These are phyloP conservation scores for Fallopia convolvulus DNA, from an alignment of 148 eudicot genomes.

Conservation along the genomic window DNA sequence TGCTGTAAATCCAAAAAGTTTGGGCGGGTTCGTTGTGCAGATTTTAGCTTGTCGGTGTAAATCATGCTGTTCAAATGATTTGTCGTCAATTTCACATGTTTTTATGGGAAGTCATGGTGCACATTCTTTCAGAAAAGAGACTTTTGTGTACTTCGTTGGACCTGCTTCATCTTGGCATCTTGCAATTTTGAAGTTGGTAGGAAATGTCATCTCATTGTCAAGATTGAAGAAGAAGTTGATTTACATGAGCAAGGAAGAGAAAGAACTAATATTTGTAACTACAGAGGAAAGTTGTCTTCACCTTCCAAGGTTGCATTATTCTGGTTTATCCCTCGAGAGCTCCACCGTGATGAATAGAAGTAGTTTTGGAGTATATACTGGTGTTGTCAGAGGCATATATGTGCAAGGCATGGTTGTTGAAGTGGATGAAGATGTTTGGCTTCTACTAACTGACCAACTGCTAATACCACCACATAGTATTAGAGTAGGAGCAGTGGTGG, in stretches of 20 bases:
- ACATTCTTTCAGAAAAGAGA: constrained; percentile 29
- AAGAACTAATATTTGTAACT: constrained; percentile 56
- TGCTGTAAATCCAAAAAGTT: constrained; percentile 14
- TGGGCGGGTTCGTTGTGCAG: constrained; percentile 52
- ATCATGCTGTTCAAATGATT: constrained; percentile 28
- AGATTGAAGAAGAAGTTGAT: constrained; percentile 73
- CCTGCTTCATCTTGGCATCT: constrained; percentile 52
- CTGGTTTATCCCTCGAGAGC: constrained; percentile 11
- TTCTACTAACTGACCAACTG: constrained; percentile 55
- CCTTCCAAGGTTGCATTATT: constrained; percentile 12
- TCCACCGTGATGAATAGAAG: constrained; percentile 32
- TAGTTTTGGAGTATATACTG: constrained; percentile 53
- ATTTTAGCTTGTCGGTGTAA: constrained; percentile 49
- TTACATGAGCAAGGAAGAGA: constrained; percentile 43
- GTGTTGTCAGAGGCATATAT: constrained; percentile 58
- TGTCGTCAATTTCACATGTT: background rate
- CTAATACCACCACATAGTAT: constrained; percentile 47
- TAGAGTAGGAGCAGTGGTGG: constrained; percentile 78
- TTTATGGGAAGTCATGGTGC: constrained; percentile 2
- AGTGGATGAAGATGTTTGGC: constrained; percentile 70
- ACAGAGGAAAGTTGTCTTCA: constrained; percentile 29
- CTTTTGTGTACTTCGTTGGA: constrained; percentile 59
- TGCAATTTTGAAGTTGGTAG: constrained; percentile 40
- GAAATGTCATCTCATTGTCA: constrained; percentile 31
- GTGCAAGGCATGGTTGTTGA: constrained; percentile 74